phyloP scores from a whole-genome alignment of 1,284 basidiomycete species.

The Ganoderma boninense region DNA sequence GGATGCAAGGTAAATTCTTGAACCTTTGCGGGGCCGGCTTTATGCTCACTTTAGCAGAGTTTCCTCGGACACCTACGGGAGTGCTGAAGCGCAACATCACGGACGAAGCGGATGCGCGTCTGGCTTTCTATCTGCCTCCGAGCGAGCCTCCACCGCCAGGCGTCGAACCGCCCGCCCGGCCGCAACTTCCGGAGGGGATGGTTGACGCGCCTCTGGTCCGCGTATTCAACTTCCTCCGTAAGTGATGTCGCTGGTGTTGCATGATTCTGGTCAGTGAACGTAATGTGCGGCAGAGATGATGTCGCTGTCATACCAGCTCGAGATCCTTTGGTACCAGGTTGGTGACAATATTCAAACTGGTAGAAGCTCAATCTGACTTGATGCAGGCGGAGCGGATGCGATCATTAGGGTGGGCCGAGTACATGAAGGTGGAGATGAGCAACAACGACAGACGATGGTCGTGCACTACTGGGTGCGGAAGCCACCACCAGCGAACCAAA shows the following conservation, averaged over 20 bases:
- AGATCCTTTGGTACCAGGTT: constrained; percentile 83
- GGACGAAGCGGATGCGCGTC: constrained; percentile 73
- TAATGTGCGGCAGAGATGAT: constrained; percentile 69
- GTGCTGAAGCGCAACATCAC: constrained; percentile 74
- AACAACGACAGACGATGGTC: constrained; percentile 68
- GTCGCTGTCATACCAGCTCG: constrained; percentile 85
- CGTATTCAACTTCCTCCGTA: constrained; percentile 83
- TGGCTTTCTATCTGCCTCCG: constrained; percentile 66
- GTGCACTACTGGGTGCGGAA: constrained; percentile 79
- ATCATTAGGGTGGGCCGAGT: constrained; percentile 81
- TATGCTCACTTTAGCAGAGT: constrained; percentile 54
- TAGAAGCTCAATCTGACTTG: not conserved
- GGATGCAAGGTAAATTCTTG: constrained; percentile 63
- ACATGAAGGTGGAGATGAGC: constrained; percentile 69
- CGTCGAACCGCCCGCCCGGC: constrained; percentile 55
- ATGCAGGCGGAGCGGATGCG: constrained; percentile 73
- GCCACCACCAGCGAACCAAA: constrained; percentile 47
- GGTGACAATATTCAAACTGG: constrained; percentile 13
- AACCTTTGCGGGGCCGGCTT: not conserved
- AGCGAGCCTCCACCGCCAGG: constrained; percentile 51
- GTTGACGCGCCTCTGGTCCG: constrained; percentile 82
- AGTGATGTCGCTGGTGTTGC: constrained; percentile 38
- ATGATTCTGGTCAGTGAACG: constrained; percentile 7
- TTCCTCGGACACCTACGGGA: constrained; percentile 70
- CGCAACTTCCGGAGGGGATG: constrained; percentile 64